phyloP scores from a whole-genome alignment of 2,329 filamentous ascomycete genomes.

The Colletotrichum gloeosporioides region DNA sequence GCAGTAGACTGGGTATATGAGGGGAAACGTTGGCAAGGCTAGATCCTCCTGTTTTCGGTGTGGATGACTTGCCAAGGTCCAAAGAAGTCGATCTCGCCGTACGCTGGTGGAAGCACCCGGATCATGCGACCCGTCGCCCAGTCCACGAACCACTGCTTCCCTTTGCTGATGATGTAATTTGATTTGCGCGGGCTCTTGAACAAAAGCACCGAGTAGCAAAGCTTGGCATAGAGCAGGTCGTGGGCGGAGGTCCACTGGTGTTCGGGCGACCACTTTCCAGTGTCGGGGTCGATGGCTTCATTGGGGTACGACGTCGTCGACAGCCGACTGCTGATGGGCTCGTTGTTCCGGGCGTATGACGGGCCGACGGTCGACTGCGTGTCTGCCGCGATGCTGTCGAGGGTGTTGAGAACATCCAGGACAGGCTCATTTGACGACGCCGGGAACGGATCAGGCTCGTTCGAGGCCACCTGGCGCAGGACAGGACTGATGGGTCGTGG shows the following conservation, averaged over 20 bases:
- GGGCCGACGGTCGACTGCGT: constrained; percentile 14
- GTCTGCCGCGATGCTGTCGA: not conserved
- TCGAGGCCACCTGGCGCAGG: not conserved
- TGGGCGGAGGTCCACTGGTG: constrained; percentile 61
- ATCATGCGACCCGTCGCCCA: constrained; percentile 63
- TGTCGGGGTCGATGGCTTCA: constrained; percentile 49
- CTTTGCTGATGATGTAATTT: constrained; percentile 61
- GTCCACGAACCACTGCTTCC: constrained; percentile 65
- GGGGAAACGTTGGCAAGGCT: constrained; percentile 12
- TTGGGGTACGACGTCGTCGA: constrained; percentile 52
- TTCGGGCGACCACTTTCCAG: constrained; percentile 62
- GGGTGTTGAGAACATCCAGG: not conserved
- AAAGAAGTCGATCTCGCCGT: constrained; percentile 55
- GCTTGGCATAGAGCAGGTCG: constrained; percentile 64
- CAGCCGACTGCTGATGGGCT: constrained; percentile 38
- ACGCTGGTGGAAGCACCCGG: constrained; percentile 58
- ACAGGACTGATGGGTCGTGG: constrained; percentile 8
- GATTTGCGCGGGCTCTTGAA: constrained; percentile 63
- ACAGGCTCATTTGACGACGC: constrained; percentile 13
- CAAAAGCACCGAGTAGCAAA: constrained; percentile 64
- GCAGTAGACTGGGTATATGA: not conserved
- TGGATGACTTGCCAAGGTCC: constrained; percentile 56
- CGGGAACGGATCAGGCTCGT: constrained; percentile 2
- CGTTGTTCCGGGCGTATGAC: constrained; percentile 15
- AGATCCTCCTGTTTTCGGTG: constrained; percentile 54